Conservation (phyloP, 352 stramenopile genomes). For the Phytophthora syringae region DNA sequence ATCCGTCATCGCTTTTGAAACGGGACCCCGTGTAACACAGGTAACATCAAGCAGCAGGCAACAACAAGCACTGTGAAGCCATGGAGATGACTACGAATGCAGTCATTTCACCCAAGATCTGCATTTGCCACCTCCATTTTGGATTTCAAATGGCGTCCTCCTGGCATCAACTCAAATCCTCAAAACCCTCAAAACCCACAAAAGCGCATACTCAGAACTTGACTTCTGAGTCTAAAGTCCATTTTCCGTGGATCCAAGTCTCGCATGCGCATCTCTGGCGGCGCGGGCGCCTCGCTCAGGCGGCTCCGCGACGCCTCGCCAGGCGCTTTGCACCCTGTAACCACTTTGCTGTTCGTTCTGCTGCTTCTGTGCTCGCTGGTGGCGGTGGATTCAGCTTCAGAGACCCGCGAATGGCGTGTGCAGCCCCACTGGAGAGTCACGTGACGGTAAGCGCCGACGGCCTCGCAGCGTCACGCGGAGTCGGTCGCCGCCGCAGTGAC, state of each 20-base stretch:
- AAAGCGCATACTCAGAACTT: not conserved
- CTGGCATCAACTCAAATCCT: no score
- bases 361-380: slow-evolving; percentile 24
- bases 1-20: slow-evolving; percentile 16
- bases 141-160: no score
- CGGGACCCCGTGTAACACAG: slow-evolving; percentile 1
- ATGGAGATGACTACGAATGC: not conserved
- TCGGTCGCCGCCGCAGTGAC: slow-evolving; percentile 34
- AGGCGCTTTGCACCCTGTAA: slow-evolving; percentile 1
- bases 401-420: slow-evolving; percentile 6
- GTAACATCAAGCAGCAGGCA: not conserved
- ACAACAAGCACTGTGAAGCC: not conserved
- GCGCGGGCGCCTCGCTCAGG: slow-evolving; percentile 8
- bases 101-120: slow-evolving; percentile 14
- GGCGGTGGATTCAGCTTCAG: slow-evolving; percentile 5
- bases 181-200: no score
- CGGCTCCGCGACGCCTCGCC: slow-evolving; percentile 13
- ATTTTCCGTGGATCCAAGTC: slow-evolving; percentile 25
- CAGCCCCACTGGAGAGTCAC: slow-evolving; percentile 23
- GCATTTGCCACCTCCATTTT: not conserved
- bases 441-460: slow-evolving; percentile 25
- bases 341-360: slow-evolving; percentile 10
- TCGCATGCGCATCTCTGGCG: slow-evolving; percentile 25
- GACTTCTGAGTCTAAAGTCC: not conserved
- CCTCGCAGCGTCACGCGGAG: slow-evolving; percentile 28